Conservation (phyloP, 2,329 filamentous ascomycete genomes). For the Arachnopeziza araneosa region DNA sequence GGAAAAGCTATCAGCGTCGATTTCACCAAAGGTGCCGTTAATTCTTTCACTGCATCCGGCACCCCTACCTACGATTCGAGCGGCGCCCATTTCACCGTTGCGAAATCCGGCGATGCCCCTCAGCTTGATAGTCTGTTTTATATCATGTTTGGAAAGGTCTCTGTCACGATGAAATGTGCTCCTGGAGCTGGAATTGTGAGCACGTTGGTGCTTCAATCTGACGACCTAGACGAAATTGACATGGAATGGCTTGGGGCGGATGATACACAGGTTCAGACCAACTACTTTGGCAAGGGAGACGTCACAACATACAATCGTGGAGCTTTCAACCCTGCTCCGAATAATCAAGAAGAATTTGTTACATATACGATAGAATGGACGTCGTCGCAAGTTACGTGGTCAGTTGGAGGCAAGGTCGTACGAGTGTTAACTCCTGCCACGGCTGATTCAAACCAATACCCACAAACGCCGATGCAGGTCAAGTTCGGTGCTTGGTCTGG, state of each 20-base stretch:
- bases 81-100: conserved; percentile 77
- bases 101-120: conserved; percentile 73
- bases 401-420: conserved; percentile 70
- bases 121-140: conserved; percentile 89
- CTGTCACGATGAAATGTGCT: conserved; percentile 78
- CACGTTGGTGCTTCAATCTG: conserved; percentile 84
- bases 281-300: conserved; percentile 94
- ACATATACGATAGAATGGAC: conserved; percentile 95
- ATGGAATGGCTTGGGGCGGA: conserved; percentile 90
- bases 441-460: conserved; percentile 71
- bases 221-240: conserved; percentile 92
- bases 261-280: conserved; percentile 76
- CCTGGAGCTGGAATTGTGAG: conserved; percentile 90
- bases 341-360: conserved; percentile 70
- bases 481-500: conserved; percentile 91
- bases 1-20: conserved; percentile 79
- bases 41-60: conserved; percentile 69
- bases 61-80: conserved; percentile 67
- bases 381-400: conserved; percentile 76
- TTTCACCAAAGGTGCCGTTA: conserved; percentile 71
- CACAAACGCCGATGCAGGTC: conserved; percentile 92
- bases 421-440: conserved; percentile 67
- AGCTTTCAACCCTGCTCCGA: conserved; percentile 63
- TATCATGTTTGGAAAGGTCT: conserved; percentile 97
- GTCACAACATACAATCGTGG: conserved; percentile 83